These are phyloP conservation scores for Botrytis paeoniae DNA, from an alignment of 2,329 filamentous ascomycete species.

Conservation along the genomic window DNA sequence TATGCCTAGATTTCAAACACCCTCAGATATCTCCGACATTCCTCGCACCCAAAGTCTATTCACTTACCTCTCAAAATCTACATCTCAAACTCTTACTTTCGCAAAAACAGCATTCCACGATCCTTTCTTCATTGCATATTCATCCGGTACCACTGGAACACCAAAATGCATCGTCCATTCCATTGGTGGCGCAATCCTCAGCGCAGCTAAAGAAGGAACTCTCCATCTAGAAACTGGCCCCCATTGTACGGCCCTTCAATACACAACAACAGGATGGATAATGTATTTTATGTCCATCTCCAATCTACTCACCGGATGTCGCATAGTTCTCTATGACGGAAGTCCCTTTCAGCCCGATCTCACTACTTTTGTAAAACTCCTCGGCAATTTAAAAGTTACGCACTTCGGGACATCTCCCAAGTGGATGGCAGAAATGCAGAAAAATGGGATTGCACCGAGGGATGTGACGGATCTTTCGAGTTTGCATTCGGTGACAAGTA, in stretches of 20 bases:
- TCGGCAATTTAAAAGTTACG: not conserved
- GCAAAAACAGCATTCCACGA: conserved; percentile 48
- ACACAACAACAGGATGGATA: not conserved
- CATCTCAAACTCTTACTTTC: conserved; percentile 26
- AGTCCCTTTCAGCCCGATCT: not conserved
- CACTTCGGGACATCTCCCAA: not conserved
- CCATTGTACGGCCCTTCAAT: not conserved
- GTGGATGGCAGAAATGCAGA: not conserved
- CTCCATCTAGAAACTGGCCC: not conserved
- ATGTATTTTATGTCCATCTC: not conserved
- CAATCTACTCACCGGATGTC: not conserved
- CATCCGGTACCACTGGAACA: conserved; percentile 75
- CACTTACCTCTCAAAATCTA: conserved; percentile 19
- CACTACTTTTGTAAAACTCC: not conserved
- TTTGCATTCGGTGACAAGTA: not conserved
- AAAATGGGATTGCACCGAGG: not conserved
- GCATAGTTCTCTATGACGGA: not conserved
- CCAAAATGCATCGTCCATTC: conserved; percentile 86
- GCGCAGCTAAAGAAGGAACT: conserved; percentile 19
- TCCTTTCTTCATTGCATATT: conserved; percentile 74
- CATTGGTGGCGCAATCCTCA: conserved; percentile 62
- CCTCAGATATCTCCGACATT: not conserved
- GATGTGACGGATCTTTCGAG: not conserved
- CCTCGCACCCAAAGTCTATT: not conserved
- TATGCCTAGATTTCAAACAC: not conserved